Evolutionary conservation across 345 rosid genomes (phyloP).

Genomic region (Eucalyptus polybractea): DNA sequence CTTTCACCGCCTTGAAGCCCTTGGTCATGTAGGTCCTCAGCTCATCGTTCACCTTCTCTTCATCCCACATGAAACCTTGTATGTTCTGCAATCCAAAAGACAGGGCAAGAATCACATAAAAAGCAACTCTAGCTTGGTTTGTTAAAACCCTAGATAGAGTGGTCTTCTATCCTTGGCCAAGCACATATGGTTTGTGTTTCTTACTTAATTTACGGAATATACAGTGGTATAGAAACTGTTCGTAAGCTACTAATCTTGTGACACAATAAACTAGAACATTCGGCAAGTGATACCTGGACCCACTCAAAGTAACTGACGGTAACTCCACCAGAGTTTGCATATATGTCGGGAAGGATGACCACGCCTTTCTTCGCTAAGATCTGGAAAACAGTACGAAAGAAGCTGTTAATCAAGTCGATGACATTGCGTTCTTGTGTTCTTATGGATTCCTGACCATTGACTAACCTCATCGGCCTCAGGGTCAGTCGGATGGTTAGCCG

Average conservation of each 20-base stretch:
- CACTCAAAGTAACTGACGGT: constrained; percentile 98
- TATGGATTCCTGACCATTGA: background rate
- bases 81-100: constrained; percentile 46
- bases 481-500: constrained; percentile 96
- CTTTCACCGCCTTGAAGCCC: constrained; percentile 72
- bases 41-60: constrained; percentile 76
- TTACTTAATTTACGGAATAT: background rate
- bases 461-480: constrained; percentile 94
- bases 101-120: background rate
- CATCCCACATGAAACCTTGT: constrained; percentile 98
- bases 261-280: background rate
- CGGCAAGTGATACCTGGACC: constrained; percentile 64
- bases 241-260: background rate
- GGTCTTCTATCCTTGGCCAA: background rate
- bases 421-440: background rate
- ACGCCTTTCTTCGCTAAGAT: constrained; percentile 82
- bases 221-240: background rate
- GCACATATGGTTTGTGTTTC: background rate
- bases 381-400: constrained; percentile 6
- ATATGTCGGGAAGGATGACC: constrained; percentile 85
- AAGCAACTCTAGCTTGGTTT: background rate
- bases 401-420: background rate
- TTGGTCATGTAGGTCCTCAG: constrained; percentile 68
- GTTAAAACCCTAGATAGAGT: background rate
- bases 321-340: constrained; percentile 95